Evolutionary conservation across 345 rosid genomes (phyloP).

Genomic region (Populus alba): DNA sequence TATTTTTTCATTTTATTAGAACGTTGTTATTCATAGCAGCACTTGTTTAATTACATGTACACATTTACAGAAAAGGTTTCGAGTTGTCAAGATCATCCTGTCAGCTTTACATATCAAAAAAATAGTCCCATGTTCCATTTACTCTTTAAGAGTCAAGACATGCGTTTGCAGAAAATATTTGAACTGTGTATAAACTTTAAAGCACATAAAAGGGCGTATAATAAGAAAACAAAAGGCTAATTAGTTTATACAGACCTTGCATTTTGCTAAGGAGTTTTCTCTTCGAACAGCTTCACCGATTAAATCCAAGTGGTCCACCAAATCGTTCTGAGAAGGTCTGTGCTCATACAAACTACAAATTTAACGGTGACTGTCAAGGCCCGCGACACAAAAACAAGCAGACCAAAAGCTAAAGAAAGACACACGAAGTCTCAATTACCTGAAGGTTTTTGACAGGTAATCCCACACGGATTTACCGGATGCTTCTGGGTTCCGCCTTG

Average conservation of each 20-base stretch:
- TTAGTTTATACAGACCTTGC: slow-evolving; percentile 44
- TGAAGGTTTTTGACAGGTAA: slow-evolving; percentile 46
- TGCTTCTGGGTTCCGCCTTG: slow-evolving; percentile 51
- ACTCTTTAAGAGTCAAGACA: too few relatives aligned
- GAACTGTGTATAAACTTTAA: not conserved
- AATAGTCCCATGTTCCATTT: too few relatives aligned
- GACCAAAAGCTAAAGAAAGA: not conserved
- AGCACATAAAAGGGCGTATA: not conserved
- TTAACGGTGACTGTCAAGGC: not conserved
- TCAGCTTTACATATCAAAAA: too few relatives aligned
- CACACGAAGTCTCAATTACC: slow-evolving; percentile 30
- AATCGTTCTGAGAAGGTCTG: slow-evolving; percentile 73
- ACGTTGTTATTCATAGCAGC: too few relatives aligned
- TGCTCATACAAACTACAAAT: slow-evolving; percentile 58
- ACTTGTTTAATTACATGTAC: too few relatives aligned
- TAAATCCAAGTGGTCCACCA: slow-evolving; percentile 60
- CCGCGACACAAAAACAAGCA: slow-evolving; percentile 1
- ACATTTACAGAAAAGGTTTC: too few relatives aligned
- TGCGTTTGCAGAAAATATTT: too few relatives aligned
- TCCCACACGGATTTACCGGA: slow-evolving; percentile 66
- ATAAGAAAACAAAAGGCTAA: not conserved
- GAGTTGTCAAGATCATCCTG: too few relatives aligned
- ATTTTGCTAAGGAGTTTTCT: slow-evolving; percentile 50
- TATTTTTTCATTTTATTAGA: too few relatives aligned
- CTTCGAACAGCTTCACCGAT: slow-evolving; percentile 59